Conservation (phyloP, 106 monocot genomes). For the Acorus calamus region DNA sequence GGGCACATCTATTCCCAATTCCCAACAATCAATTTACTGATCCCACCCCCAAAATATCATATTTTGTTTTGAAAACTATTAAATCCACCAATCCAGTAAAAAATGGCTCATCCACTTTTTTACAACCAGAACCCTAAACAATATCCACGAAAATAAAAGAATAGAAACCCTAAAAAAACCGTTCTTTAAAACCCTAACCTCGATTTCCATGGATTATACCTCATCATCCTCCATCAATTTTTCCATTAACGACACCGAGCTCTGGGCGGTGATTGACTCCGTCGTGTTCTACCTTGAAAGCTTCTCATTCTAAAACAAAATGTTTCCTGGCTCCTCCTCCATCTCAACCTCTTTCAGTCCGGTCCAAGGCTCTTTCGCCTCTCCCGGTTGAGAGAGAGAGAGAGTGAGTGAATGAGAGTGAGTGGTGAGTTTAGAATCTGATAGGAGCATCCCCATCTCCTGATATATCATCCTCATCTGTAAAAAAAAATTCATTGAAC, state of each 20-base stretch:
- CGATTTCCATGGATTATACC: neutral
- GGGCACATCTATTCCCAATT: too few relatives aligned
- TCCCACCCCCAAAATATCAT: too few relatives aligned
- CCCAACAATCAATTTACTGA: too few relatives aligned
- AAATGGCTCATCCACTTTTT: neutral
- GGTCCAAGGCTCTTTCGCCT: constrained; percentile 5
- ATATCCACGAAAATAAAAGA: too few relatives aligned
- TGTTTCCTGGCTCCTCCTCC: neutral
- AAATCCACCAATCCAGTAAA: too few relatives aligned
- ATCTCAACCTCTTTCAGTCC: constrained; percentile 1
- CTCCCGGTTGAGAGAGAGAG: neutral
- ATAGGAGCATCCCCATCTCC: too few relatives aligned
- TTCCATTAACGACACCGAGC: constrained; percentile 75
- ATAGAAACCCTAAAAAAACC: too few relatives aligned
- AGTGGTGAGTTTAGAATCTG: too few relatives aligned
- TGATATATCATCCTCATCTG: too few relatives aligned
- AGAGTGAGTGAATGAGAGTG: too few relatives aligned
- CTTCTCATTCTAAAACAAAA: constrained; percentile 35
- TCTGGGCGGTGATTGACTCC: constrained; percentile 87
- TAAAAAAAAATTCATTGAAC: too few relatives aligned
- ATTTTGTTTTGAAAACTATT: too few relatives aligned
- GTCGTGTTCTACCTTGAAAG: constrained; percentile 60
- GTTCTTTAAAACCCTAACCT: neutral
- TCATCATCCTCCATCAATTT: constrained; percentile 12
- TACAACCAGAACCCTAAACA: neutral